phyloP scores from a whole-genome alignment of 2,329 filamentous ascomycete species.

The Thermochaetoides dissita region DNA sequence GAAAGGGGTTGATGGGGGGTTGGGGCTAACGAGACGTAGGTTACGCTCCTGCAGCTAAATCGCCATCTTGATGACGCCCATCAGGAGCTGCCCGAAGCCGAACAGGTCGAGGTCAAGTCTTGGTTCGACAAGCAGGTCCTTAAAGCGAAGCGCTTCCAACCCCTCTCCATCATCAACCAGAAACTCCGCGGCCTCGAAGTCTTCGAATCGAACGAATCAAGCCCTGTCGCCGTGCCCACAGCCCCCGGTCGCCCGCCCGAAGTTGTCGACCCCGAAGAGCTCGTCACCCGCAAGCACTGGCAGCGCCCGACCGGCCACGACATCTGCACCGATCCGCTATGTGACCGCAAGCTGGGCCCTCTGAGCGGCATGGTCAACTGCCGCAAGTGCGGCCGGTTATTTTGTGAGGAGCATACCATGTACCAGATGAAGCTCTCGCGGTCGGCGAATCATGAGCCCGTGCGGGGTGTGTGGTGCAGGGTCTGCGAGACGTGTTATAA shows the following conservation, averaged over 20 bases:
- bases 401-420: conserved; percentile 97
- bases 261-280: conserved; percentile 66
- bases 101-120: conserved; percentile 88
- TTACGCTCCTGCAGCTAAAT: conserved; percentile 87
- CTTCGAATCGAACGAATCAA: conserved; percentile 78
- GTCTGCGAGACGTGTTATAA: conserved; percentile 99
- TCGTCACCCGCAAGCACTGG: conserved; percentile 83
- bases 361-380: conserved; percentile 83
- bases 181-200: conserved; percentile 86
- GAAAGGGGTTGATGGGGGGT: not conserved
- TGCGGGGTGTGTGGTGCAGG: conserved; percentile 80
- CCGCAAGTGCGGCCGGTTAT: conserved; percentile 79
- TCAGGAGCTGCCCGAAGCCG: conserved; percentile 73
- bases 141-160: conserved; percentile 87
- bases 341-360: conserved; percentile 63
- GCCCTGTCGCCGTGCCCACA: conserved; percentile 22
- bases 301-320: conserved; percentile 63
- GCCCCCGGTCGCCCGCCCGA: conserved; percentile 28
- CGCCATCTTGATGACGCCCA: conserved; percentile 73
- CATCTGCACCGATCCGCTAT: conserved; percentile 73
- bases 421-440: conserved; percentile 97
- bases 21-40: conserved; percentile 29
- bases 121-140: conserved; percentile 94
- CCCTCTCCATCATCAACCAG: conserved; percentile 79
- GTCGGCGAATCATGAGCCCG: conserved; percentile 76